phyloP scores from a whole-genome alignment of 441 rosid genomes.

The Capsella rubella region DNA sequence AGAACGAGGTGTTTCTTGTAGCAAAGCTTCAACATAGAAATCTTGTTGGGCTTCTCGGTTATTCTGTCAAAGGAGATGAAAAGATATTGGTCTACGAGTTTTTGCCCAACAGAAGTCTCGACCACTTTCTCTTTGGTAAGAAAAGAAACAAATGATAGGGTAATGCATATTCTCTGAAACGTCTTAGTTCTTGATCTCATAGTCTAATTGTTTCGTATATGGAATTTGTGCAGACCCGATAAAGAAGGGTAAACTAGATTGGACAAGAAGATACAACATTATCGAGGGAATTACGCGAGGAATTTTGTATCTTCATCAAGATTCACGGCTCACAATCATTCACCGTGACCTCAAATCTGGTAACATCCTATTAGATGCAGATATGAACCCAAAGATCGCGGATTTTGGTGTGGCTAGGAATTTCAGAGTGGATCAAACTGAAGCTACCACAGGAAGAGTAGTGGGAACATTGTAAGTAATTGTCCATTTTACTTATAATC shows the following conservation, averaged over 20 bases:
- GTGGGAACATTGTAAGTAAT: neutral
- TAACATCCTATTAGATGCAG: neutral
- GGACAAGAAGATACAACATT: conserved; percentile 22
- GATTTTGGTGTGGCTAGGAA: neutral
- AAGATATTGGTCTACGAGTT: neutral
- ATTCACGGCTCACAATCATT: conserved; percentile 50
- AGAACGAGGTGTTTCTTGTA: conserved; percentile 43
- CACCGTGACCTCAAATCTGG: conserved; percentile 54
- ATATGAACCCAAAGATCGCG: neutral
- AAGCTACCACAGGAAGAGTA: neutral
- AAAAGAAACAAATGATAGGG: no score
- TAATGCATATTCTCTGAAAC: no score
- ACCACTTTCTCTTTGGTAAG: no score
- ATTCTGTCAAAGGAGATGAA: no score
- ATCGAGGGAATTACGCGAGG: conserved; percentile 5
- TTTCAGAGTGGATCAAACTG: neutral
- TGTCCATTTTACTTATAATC: neutral
- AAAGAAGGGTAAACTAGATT: conserved; percentile 18
- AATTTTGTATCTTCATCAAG: conserved; percentile 52
- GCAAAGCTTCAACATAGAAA: conserved; percentile 53
- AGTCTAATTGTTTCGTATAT: no score
- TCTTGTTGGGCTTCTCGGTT: no score
- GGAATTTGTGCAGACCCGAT: neutral
- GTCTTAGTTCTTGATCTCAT: no score
- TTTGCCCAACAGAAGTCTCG: neutral